Base-by-base conservation (phyloP, 768 basidiomycete genomes). In the Tulasnella sp. region DNA sequence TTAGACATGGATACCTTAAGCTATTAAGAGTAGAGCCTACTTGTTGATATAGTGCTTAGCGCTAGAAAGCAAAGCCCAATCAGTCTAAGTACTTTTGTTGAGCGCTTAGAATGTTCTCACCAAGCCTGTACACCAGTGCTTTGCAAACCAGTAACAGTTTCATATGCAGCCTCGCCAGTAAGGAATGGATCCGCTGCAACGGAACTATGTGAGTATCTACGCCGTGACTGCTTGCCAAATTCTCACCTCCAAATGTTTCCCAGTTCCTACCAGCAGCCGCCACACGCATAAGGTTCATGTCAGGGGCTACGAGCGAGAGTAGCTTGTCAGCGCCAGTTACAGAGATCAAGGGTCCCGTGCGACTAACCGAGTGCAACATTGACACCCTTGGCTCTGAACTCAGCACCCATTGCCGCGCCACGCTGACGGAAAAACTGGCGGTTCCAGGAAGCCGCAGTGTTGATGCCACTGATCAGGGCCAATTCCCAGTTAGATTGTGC, bases 351-450 rank as follows among this genome's bases (percentile, higher is more conserved):
- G 14, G n/a, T 19, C 8, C 40, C 2, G n/a, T 62, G 47, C 32
- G 64, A 73, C 72, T 17, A 71, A 67, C 67, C 75, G 7, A 75
- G 68, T 12, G 78, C 80, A 36, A 81, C 76, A 78, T 89, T 77
- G 9, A 87, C 83, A 32, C 89, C 89, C 78, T 88, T 87, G 44
- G 84, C 86, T 62, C 81, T 81, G 79, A 86, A 86, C 77, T 90
- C 89, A 29, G 81, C 77, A 1, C 88, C 89, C 77, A 90, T 83
- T 16, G 86, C 86, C 19, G 77, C 78, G 12, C 86, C 88, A 41
- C 88, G 82, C 64, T 83, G 80, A 74, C 84, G 82, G 80, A 89
- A 88, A 34, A 90, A 79, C 6, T 82, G 82, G 41, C 85, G 82
- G 74, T 86, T 85, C 76, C 85, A 86, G 7, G 85, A 85, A 11